Base-by-base conservation (phyloP, 208 protist genomes). In the Zelonia costaricensis region DNA sequence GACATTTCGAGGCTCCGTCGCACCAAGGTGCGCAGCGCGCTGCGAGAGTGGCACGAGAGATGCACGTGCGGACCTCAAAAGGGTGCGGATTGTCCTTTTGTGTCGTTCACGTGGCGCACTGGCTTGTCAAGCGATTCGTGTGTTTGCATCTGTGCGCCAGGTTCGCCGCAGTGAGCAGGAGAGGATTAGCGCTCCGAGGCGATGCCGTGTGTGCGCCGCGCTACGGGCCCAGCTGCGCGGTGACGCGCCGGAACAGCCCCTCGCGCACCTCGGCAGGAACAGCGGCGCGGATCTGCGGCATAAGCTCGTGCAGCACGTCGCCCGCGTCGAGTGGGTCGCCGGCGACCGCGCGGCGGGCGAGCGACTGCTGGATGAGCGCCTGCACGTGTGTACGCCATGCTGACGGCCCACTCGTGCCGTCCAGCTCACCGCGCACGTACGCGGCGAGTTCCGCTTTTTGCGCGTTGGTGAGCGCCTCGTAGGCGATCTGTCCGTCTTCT, bases 381-480 rank as follows among this genome's bases (percentile, higher is more conserved):
- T 61, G 49, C 57, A 63, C 30, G 1, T 63, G 2, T 9, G 20
- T 18, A n/a, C 47, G 35, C 69, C 73, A 73, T 23, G 20, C 36
- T 6, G 48, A 36, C 27, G 35, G 12, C 45, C 15, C 6, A 8
- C 6, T 16, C 3, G 52, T 22, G 2, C 12, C 13, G 12, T 51
- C 56, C 6, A 64, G 36, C 20, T 52, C 7, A 27, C 25, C 36
- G n/a, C 53, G 46, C 33, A 92, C 52, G 49, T 77, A 80, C 8
- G 77, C 60, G 1, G 68, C 53, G 10, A 93, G 57, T 27, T 68
- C 57, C 12, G 77, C 62, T 57, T 93, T 90, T 23, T 88, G 72
- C 4, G 78, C 71, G 35, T 74, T 88, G 20, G 49, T 82, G 62
- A 93, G 78, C 4, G 62, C 63, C 64, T 92, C 86, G 55, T 90